Evolutionary conservation across 352 stramenopile genomes (phyloP).

Genomic region (Phytophthora nicotianae): DNA sequence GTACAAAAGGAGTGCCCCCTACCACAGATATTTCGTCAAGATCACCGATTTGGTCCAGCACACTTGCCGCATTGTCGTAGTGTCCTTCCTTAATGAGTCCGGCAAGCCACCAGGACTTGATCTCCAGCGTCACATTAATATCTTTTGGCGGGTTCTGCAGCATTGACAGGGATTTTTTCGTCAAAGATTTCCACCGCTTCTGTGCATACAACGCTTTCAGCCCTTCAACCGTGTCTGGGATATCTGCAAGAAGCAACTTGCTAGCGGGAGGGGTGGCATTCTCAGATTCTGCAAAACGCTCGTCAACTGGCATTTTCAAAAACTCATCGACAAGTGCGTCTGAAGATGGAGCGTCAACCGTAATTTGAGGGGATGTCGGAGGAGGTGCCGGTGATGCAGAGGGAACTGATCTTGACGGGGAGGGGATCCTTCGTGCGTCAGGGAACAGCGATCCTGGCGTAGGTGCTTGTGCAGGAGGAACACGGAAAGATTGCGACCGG

Average conservation of each 20-base stretch:
- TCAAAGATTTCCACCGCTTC: constrained; percentile 77
- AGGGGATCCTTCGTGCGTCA: constrained; percentile 24
- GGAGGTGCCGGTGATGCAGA: constrained; percentile 21
- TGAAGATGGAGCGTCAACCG: constrained; percentile 33
- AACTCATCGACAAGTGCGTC: constrained; percentile 76
- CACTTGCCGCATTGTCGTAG: constrained; percentile 74
- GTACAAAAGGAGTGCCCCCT: constrained; percentile 44
- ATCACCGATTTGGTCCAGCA: constrained; percentile 78
- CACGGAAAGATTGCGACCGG: constrained; percentile 51
- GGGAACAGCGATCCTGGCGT: constrained; percentile 17
- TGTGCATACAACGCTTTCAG: constrained; percentile 68
- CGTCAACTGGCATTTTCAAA: constrained; percentile 53
- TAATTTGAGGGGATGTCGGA: constrained; percentile 28
- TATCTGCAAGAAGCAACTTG: constrained; percentile 58
- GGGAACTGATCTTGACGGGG: constrained; percentile 16
- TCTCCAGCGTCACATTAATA: constrained; percentile 53
- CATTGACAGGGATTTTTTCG: constrained; percentile 77
- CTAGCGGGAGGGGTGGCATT: constrained; percentile 36
- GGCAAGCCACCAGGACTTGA: constrained; percentile 85
- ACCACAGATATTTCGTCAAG: constrained; percentile 45
- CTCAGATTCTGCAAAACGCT: constrained; percentile 32
- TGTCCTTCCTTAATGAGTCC: constrained; percentile 80
- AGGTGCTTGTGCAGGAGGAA: constrained; percentile 11
- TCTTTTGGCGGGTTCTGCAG: constrained; percentile 63
- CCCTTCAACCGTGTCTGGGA: constrained; percentile 58